Evolutionary conservation across 208 protist genomes (phyloP), one percentile per base, ranked within the genome.

Genomic region (Trypanosoma boissoni): DNA sequence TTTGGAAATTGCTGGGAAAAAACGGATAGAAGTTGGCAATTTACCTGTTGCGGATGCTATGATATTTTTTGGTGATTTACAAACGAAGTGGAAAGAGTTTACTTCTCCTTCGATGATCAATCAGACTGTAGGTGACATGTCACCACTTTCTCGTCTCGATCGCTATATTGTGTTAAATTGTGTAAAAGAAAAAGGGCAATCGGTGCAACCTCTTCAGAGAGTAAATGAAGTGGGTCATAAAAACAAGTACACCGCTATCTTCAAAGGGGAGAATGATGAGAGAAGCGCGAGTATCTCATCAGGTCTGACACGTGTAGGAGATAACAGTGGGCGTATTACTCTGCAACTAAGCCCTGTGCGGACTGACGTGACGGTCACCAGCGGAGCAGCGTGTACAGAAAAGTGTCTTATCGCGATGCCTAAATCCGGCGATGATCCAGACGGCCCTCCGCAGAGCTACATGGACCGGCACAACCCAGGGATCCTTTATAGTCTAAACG

Each of bases 191-290:
- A n/a, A n/a, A n/a, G n/a, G n/a, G n/a, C n/a, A n/a, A n/a, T n/a
- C n/a, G n/a, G n/a, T n/a, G n/a, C n/a, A n/a, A n/a, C n/a, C n/a
- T n/a, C n/a, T n/a, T n/a, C n/a, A n/a, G n/a, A n/a, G n/a, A n/a
- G n/a, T n/a, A n/a, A n/a, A n/a, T n/a, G n/a, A n/a, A n/a, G n/a
- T n/a, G n/a, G n/a, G n/a, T n/a, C n/a, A n/a, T n/a, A 27, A 23
- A n/a, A 58, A 58, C 36, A 58, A 48, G 32, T 58, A 58, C 24
- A 36, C 53, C 4, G 12, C 34, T 28, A 2, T 58, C 2, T 36
- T 58, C 9, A 8, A 32, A 1, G 10, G n/a, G 39, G 5, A 20
- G 2, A 29, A 36, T n/a, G 27, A 2, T 27, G 5, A 18, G 12
- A 12, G 24, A n/a, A 1, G 1, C 16, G 41, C 5, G 5, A 16